Conservation (phyloP, 306 rosid genomes). For the Fragaria ananassa region DNA sequence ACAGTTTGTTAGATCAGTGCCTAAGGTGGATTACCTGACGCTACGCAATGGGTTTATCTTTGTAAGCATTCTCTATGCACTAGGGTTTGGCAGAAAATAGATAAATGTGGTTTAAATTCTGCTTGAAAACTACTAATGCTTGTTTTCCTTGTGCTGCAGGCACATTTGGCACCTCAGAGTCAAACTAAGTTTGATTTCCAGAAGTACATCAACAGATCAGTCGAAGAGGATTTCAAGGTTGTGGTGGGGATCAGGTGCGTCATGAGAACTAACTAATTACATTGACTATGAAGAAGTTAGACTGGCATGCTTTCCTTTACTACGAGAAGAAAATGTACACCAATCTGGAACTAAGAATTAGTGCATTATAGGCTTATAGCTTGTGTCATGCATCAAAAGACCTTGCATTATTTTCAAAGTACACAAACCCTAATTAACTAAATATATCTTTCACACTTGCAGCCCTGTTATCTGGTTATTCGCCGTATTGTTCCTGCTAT, state of each 20-base stretch:
- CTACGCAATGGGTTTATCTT: conserved; percentile 76
- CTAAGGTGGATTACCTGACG: conserved; percentile 80
- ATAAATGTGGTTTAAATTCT: neutral
- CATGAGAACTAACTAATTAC: neutral
- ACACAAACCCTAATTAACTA: neutral
- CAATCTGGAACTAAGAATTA: neutral
- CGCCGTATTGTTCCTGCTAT: conserved; percentile 24
- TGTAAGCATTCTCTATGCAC: conserved; percentile 34
- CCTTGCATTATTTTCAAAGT: neutral
- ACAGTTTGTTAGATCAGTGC: conserved; percentile 80
- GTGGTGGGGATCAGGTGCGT: conserved; percentile 83
- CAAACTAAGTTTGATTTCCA: conserved; percentile 61
- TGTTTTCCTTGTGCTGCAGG: conserved; percentile 36
- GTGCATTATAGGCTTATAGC: neutral
- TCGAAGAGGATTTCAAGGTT: conserved; percentile 84
- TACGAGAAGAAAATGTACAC: neutral
- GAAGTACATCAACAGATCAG: conserved; percentile 64
- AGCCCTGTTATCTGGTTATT: conserved; percentile 33
- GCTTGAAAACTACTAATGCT: neutral
- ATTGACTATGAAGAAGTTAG: neutral
- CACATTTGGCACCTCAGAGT: conserved; percentile 83
- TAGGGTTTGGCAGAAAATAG: neutral
- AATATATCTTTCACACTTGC: neutral
- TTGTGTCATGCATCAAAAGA: neutral
- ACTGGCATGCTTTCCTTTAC: neutral